phyloP scores from a whole-genome alignment of 768 basidiomycete genomes.

The Trametes punicea region DNA sequence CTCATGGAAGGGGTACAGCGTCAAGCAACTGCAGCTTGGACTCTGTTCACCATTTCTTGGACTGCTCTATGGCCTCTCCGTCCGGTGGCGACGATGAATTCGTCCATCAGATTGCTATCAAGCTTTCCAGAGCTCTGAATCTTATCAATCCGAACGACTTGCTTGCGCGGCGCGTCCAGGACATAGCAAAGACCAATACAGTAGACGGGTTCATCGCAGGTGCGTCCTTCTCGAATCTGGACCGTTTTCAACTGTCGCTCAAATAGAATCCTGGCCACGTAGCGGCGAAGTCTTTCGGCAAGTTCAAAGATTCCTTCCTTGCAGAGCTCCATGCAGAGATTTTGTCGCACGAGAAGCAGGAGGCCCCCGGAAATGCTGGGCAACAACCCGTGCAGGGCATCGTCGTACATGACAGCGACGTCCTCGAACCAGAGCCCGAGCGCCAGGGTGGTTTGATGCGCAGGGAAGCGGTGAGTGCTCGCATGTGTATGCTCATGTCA shows the following conservation, averaged over 20 bases:
- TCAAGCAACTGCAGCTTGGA: neutral
- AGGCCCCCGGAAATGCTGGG: slow-evolving; percentile 42
- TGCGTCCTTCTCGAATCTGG: slow-evolving; percentile 28
- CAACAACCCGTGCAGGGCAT: slow-evolving; percentile 68
- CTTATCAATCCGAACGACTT: slow-evolving; percentile 79
- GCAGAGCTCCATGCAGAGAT: slow-evolving; percentile 79
- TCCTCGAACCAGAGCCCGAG: slow-evolving; percentile 75
- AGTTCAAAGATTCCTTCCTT: slow-evolving; percentile 78
- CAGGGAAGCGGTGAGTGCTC: slow-evolving; percentile 50
- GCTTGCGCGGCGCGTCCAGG: slow-evolving; percentile 73
- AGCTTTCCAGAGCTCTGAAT: slow-evolving; percentile 79
- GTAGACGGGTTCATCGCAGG: slow-evolving; percentile 66
- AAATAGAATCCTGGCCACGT: neutral
- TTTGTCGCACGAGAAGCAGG: slow-evolving; percentile 64
- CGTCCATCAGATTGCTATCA: slow-evolving; percentile 68
- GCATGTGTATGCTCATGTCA: neutral
- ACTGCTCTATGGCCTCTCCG: slow-evolving; percentile 14
- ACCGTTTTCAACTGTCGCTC: neutral
- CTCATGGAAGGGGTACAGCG: neutral
- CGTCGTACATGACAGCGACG: slow-evolving; percentile 74
- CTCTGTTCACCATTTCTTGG: neutral
- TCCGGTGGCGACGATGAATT: slow-evolving; percentile 39
- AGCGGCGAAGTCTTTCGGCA: slow-evolving; percentile 83
- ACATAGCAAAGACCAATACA: slow-evolving; percentile 71
- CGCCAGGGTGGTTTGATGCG: slow-evolving; percentile 77